These are phyloP conservation scores for Eimeria sp. DNA, from an alignment of 169 alveolate species.

Conservation along the genomic window DNA sequence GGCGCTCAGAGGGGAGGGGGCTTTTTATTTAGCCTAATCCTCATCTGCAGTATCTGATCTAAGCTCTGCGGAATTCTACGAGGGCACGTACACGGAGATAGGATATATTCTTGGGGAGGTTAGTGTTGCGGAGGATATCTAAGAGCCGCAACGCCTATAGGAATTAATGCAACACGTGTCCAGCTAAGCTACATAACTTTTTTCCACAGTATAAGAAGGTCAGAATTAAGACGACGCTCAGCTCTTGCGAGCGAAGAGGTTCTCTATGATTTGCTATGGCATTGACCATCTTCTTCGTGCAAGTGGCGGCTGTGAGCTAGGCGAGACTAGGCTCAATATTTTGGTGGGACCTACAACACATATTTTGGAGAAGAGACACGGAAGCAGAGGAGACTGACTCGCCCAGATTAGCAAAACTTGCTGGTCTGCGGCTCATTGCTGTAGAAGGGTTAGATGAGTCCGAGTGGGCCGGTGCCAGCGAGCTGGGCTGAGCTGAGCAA, in stretches of 20 bases:
- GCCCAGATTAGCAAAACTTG: not conserved
- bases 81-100: not conserved
- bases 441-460: not conserved
- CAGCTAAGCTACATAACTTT: not conserved
- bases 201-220: not conserved
- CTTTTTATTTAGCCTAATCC: not conserved
- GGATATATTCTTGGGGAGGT: not conserved
- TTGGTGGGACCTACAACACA: not conserved
- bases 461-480: slow-evolving; percentile 5
- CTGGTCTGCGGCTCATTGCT: not conserved
- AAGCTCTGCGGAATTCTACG: not conserved
- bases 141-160: not conserved
- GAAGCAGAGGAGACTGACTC: not conserved
- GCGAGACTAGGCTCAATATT: not conserved
- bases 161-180: not conserved
- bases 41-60: not conserved
- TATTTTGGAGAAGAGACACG: not conserved
- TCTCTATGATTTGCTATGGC: too few relatives aligned
- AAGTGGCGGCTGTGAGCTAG: not conserved
- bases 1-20: not conserved
- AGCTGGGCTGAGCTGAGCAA: slow-evolving; percentile 26
- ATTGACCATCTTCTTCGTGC: not conserved
- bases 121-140: not conserved
- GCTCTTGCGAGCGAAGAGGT: not conserved
- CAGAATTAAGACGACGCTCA: not conserved